Conservation (phyloP, 2,329 filamentous ascomycete species). For the Monilinia laxa region DNA sequence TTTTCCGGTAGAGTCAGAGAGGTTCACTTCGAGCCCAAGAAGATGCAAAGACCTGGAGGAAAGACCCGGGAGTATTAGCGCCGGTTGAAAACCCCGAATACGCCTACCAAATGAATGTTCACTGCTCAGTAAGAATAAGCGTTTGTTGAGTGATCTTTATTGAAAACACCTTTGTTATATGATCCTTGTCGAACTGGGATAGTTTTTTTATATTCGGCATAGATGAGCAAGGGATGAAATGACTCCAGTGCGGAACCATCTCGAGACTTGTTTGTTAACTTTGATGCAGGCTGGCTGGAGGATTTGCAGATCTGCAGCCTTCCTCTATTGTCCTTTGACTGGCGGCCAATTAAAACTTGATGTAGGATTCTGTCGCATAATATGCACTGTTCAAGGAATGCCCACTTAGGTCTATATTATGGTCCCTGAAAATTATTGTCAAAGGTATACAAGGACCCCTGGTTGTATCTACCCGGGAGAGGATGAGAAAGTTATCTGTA, state of each 20-base stretch:
- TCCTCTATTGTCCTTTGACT: not conserved
- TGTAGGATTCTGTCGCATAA: not conserved
- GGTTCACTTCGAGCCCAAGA: not conserved
- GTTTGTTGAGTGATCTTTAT: not conserved
- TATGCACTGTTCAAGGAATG: constrained; percentile 10
- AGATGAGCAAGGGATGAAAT: not conserved
- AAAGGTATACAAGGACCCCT: too few species aligned
- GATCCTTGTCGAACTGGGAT: not conserved
- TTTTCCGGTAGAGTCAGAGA: not conserved
- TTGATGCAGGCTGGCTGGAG: not conserved
- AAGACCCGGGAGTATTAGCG: not conserved
- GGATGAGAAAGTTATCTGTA: too few species aligned
- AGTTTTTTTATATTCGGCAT: not conserved
- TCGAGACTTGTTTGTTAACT: not conserved
- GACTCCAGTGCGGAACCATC: not conserved
- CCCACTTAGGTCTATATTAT: not conserved
- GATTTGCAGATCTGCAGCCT: not conserved
- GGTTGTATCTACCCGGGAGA: too few species aligned
- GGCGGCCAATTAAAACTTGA: not conserved
- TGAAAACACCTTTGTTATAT: not conserved
- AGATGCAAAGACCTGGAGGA: not conserved
- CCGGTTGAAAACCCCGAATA: not conserved
- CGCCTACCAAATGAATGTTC: not conserved
- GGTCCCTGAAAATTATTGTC: not conserved
- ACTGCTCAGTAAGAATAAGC: not conserved